Evolutionary conservation across 2,329 filamentous ascomycete species (phyloP).

Genomic region (Cladosporium sp.): DNA sequence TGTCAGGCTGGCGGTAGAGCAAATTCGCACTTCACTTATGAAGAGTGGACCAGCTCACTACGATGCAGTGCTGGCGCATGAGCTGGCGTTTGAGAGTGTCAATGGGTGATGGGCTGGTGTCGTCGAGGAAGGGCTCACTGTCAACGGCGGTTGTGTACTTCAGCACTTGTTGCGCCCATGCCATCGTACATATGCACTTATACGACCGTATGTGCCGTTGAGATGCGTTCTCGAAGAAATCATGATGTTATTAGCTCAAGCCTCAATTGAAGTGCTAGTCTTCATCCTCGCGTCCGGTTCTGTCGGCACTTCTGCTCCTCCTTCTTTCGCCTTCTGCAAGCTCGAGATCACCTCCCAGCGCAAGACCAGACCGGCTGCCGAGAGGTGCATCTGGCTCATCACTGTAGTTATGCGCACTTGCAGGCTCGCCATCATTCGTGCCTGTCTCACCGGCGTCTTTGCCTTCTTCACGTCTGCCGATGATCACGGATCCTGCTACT

Average conservation of each 20-base stretch:
- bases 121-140: neutral
- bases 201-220: neutral
- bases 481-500: constrained; percentile 75
- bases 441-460: constrained; percentile 34
- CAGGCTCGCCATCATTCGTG: constrained; percentile 27
- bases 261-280: neutral
- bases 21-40: neutral
- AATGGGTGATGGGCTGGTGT: neutral
- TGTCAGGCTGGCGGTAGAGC: neutral
- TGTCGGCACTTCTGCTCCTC: constrained; percentile 18
- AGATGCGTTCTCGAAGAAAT: neutral
- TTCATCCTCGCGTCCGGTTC: neutral
- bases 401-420: constrained; percentile 26
- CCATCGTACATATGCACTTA: neutral
- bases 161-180: neutral
- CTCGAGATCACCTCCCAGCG: constrained; percentile 12
- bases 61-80: neutral
- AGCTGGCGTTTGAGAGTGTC: neutral
- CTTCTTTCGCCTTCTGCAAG: constrained; percentile 7
- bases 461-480: constrained; percentile 67
- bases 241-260: neutral
- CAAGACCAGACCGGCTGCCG: constrained; percentile 2
- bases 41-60: neutral
- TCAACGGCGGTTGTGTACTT: neutral
- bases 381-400: constrained; percentile 38